A percentile compares a stretch with the other conserved stretches of the same genome.
These are phyloP conservation scores for Kernera saxatilis DNA, from an alignment of 345 rosid species.

Conservation along the genomic window DNA sequence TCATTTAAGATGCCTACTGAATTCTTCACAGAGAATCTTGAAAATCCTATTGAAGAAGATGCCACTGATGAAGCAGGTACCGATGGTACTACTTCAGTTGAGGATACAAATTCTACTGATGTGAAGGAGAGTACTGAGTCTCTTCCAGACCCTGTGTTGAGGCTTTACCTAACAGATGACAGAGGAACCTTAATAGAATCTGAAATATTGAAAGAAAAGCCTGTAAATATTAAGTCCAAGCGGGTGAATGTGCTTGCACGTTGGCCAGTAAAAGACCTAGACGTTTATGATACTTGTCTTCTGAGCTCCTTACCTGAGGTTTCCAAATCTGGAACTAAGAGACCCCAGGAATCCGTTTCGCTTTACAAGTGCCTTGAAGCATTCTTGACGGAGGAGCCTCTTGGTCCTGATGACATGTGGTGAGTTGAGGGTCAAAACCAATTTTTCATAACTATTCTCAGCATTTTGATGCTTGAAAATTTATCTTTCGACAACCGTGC, in stretches of 20 bases:
- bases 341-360: constrained; percentile 77
- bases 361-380: constrained; percentile 93
- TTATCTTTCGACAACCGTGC: background rate
- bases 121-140: constrained; percentile 37
- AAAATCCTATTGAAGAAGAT: constrained; percentile 42
- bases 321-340: constrained; percentile 66
- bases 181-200: constrained; percentile 53
- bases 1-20: constrained; percentile 49
- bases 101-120: constrained; percentile 28
- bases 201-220: constrained; percentile 52
- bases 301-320: constrained; percentile 70
- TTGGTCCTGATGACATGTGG: constrained; percentile 99
- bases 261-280: constrained; percentile 67
- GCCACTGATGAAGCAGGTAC: constrained; percentile 34
- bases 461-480: background rate
- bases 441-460: background rate
- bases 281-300: constrained; percentile 47
- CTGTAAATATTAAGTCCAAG: constrained; percentile 36
- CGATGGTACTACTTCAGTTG: constrained; percentile 24
- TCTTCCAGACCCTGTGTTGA: constrained; percentile 47
- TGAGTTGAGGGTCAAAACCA: constrained; percentile 37
- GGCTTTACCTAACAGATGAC: constrained; percentile 61
- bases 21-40: constrained; percentile 32
- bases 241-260: constrained; percentile 61
- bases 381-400: constrained; percentile 93